Evolutionary conservation across 2,329 filamentous ascomycete genomes (phyloP), one percentile per base, ranked within the genome.

Genomic region (Berkeleyomyces basicola): DNA sequence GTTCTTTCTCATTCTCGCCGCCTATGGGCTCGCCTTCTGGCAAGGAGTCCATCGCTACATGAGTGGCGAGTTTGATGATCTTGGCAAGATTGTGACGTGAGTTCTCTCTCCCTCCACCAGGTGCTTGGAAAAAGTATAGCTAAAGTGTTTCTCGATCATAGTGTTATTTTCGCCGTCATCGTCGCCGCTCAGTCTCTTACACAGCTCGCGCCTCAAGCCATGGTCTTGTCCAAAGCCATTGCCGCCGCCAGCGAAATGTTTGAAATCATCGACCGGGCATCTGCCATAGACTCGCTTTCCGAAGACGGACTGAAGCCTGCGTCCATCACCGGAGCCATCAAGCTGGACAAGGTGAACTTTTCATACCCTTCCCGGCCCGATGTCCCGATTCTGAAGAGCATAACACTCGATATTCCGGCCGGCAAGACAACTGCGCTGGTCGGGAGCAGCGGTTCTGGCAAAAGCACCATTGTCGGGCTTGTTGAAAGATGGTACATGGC

Each of bases 401-500:
- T 81, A 10, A 69, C 72, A 58, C 68, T 81, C 3, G 69, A 70
- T 2, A 74, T 81, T 31, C 74, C 75, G 11, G 72, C 74, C 3
- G 73, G 75, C 14, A 77, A 77, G 64, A 75, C 75, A 0, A 82
- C 79, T 0, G 81, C 81, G 2, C 73, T 83, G 4, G 80, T 84
- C 5, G 82, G 82, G 0, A 72, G 78, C 1, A 82, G 79, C 23
- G 82, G 82, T 0, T 80, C 75, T 3, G 81, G 81, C 0, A 84
- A 84, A 67, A 82, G 78, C 53, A 83, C 80, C 0, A 75, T 82
- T 3, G 76, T 83, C 4, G 78, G 78, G 0, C 70, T 85, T 1
- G 67, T 84, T 1, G 80, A 84, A 67, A 70, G 83, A 6, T 85
- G 84, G 75, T 86, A 85, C 66, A 73, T 79, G 47, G 74, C 77